phyloP scores from a whole-genome alignment of 257 asterid genomes.

The Solanum lignicaule region DNA sequence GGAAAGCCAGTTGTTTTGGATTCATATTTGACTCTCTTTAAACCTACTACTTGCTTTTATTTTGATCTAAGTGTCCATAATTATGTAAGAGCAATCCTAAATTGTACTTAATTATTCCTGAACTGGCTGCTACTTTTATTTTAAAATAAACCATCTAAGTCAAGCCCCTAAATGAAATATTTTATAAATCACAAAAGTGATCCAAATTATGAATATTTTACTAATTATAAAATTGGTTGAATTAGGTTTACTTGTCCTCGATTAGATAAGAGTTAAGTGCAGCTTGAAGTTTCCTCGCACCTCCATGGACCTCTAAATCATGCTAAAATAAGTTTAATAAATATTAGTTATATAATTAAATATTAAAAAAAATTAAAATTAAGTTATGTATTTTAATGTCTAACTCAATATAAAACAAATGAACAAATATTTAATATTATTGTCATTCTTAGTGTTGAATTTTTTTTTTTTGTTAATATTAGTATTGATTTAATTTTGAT shows the following conservation, averaged over 20 bases:
- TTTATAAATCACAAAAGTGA: not conserved
- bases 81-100: not conserved
- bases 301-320: not conserved
- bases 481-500: no score
- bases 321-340: no score
- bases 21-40: not conserved
- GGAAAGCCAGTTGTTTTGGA: not conserved
- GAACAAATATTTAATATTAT: no score
- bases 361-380: no score
- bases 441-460: not conserved
- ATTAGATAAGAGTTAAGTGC: not conserved
- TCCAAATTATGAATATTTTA: not conserved
- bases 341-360: no score
- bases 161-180: not conserved
- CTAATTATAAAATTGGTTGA: not conserved
- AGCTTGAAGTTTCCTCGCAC: not conserved
- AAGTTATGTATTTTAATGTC: not conserved
- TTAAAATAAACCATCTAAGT: not conserved
- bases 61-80: not conserved
- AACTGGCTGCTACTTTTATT: not conserved
- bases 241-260: not conserved
- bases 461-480: no score
- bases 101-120: not conserved
- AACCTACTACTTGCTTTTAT: not conserved
- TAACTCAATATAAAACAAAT: no score